Evolutionary conservation across 2,329 filamentous ascomycete genomes (phyloP).

Genomic region (Myriosclerotinia scirpicola): DNA sequence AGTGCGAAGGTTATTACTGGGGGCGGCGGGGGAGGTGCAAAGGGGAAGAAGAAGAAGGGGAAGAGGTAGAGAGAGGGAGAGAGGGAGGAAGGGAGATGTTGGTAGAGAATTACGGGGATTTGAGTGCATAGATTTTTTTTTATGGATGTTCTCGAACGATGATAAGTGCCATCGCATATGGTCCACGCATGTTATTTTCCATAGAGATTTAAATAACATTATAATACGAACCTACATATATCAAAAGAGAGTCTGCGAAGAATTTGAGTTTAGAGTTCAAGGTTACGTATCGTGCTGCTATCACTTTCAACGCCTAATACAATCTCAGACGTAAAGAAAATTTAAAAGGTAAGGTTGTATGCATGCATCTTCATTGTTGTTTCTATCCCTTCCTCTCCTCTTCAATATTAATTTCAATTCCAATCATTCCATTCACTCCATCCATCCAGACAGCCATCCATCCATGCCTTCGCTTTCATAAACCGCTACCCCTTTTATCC

Average conservation of each 20-base stretch:
- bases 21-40: conserved; percentile 34
- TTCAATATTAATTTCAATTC: conserved; percentile 16
- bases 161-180: too few relatives aligned
- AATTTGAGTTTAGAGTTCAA: too few relatives aligned
- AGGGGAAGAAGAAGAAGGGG: conserved; percentile 44
- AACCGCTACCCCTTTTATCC: neutral
- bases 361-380: conserved; percentile 4
- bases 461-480: neutral
- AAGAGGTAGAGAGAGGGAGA: conserved; percentile 48
- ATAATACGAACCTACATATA: too few relatives aligned
- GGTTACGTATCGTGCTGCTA: too few relatives aligned
- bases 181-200: too few relatives aligned
- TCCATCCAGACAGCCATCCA: neutral
- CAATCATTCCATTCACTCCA: neutral
- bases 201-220: too few relatives aligned
- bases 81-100: neutral
- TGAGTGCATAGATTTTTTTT: too few relatives aligned
- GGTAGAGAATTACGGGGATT: too few relatives aligned
- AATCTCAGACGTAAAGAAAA: too few relatives aligned
- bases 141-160: too few relatives aligned
- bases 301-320: too few relatives aligned
- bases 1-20: conserved; percentile 65
- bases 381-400: neutral
- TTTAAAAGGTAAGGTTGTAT: neutral
- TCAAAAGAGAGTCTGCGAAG: too few relatives aligned